Evolutionary conservation across 495 filamentous ascomycete species (phyloP), one percentile per base, ranked within the genome.

Genomic region (Aspergillus carlsbadensis): DNA sequence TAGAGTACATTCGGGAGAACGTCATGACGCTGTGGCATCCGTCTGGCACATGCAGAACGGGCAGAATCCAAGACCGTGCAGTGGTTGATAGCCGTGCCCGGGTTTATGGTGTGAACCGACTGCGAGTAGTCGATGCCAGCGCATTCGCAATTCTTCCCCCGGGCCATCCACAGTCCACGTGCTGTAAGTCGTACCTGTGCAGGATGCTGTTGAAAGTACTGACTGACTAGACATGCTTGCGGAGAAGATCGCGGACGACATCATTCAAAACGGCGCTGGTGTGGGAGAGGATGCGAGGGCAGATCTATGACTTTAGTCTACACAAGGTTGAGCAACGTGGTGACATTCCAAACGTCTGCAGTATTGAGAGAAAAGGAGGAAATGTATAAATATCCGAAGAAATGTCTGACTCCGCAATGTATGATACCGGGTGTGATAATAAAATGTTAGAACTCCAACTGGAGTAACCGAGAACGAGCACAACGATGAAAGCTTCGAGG

Each of bases 71-170:
- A 15, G 79, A 86, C 45, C 52, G 17, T 68, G 81, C 84, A 6
- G 84, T 86, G 1, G 65, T 86, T 5, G 84, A 86, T 62, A 68
- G 68, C 20, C 62, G 63, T 3, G 78, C 73, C 0, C 73, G 71
- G 41, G 82, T 86, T 0, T 70, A 73, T 58, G 81, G 82, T 0
- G 81, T 84, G 3, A 62, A 65, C 4, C 66, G 70, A 0, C 55
- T 87, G 56, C 70, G 84, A 20, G 80, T 87, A 6, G 82, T 87
- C 3, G 85, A 88, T 69, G 81, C 80, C 2, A 77, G 75, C 36
- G 65, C 78, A 18, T 83, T 87, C 55, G 78, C 84, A 0, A 64
- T 87, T 15, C 59, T 84, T 22, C 73, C 75, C 1, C 82, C 84
- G 0, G 83, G 81, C 0, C 81, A 85, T 65, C 84, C 82, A 10